Conservation (phyloP, 2,329 filamentous ascomycete species). For the Nemania sp. region DNA sequence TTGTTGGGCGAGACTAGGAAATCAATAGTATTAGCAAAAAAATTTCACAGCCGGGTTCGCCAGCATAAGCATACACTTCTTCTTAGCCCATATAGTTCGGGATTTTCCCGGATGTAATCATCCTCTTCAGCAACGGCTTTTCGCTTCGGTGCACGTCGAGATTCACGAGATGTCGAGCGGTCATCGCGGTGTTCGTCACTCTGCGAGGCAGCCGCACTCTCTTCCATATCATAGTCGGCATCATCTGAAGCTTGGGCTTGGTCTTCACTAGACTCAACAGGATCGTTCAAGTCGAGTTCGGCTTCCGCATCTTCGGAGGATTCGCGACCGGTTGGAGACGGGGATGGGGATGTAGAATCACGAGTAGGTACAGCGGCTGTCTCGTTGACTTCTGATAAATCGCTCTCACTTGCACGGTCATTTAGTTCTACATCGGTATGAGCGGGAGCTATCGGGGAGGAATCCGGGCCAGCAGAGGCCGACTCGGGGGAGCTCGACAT, state of each 20-base stretch:
- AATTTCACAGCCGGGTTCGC: constrained; percentile 30
- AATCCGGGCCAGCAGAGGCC: constrained; percentile 75
- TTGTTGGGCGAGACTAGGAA: constrained; percentile 66
- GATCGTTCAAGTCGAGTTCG: constrained; percentile 51
- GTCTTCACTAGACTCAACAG: constrained; percentile 59
- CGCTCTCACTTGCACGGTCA: constrained; percentile 73
- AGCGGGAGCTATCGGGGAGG: constrained; percentile 65
- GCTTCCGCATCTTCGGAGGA: constrained; percentile 53
- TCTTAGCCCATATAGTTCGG: constrained; percentile 92
- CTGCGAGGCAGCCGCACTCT: constrained; percentile 64
- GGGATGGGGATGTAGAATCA: constrained; percentile 59
- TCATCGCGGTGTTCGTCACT: constrained; percentile 63
- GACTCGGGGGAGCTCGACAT: constrained; percentile 73
- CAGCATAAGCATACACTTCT: constrained; percentile 84
- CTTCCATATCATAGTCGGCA: constrained; percentile 81
- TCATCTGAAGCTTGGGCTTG: constrained; percentile 71
- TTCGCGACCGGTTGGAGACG: constrained; percentile 55
- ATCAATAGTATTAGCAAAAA: constrained; percentile 52
- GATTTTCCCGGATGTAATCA: constrained; percentile 88
- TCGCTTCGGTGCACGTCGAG: constrained; percentile 78
- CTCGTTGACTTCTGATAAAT: constrained; percentile 78
- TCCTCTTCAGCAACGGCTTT: constrained; percentile 77
- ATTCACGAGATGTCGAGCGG: constrained; percentile 77
- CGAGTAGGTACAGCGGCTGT: constrained; percentile 58
- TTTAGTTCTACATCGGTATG: constrained; percentile 54